Evolutionary conservation across 345 rosid species (phyloP), one percentile per base, ranked within the genome.

Genomic region (Noccaea caerulescens): DNA sequence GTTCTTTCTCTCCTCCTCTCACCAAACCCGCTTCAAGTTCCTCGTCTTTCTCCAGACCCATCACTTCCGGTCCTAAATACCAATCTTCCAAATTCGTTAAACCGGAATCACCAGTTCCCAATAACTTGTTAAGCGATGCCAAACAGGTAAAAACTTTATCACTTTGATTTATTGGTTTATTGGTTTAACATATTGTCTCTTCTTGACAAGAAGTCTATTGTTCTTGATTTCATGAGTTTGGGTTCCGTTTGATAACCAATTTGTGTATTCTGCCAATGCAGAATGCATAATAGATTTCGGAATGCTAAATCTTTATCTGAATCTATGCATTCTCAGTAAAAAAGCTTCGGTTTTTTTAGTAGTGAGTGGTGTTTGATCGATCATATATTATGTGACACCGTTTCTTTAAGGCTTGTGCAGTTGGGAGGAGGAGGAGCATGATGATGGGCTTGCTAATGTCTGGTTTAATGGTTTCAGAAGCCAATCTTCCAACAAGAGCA

Each of bases 391-490:
- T n/a, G n/a, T 80, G 56, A 66, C 63, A 66, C 27, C 47, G 12
- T 64, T 70, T 80, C 83, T 61, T 79, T 79, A 83, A 84, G 83
- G 92, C 76, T 82, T 87, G 85, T 84, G 87, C 92, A 85, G 90
- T 88, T 82, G 86, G 83, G 52, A 88, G 92, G 83, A 91, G 93
- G 80, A 89, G 66, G 25, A 85, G 82, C 50, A 65, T 84, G 80
- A 47, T 69, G 54, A 49, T 38, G 58, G 75, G 65, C 11, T 75
- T 93, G 74, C 82, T 87, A 66, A 36, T 93, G 51, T 87, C 95
- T 47, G 80, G 85, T 69, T 82, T 57, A 43, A 18, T 86, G 58
- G 66, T 88, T 76, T 72, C 90, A 20, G 69, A 75, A 50, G 12
- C 78, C 47, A 75, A 80, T 66, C 74, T 63, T 69, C 32, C 47